Conservation (phyloP, 2,329 filamentous ascomycete species). For the Monilinia vaccinii-corymbosi region DNA sequence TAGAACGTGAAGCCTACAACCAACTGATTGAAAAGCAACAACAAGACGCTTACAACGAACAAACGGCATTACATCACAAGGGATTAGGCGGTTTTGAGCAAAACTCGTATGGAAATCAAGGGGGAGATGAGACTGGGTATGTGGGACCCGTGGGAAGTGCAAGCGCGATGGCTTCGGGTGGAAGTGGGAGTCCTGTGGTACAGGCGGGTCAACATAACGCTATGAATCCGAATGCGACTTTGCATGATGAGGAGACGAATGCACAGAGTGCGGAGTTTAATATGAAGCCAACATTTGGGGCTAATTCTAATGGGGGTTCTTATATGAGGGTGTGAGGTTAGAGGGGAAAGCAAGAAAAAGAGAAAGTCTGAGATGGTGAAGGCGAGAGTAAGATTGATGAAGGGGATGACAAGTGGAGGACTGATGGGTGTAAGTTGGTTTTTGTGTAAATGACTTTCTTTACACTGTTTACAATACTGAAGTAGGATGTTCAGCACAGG, state of each 20-base stretch:
- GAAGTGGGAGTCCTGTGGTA: not conserved
- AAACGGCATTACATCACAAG: conserved; percentile 26
- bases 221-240: not conserved
- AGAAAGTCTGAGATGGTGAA: not conserved
- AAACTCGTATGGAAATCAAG: conserved; percentile 16
- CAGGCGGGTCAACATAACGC: not conserved
- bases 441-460: conserved; percentile 1
- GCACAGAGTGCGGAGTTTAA: not conserved
- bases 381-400: not conserved
- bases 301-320: not conserved
- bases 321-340: not conserved
- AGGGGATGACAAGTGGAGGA: no score
- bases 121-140: conserved; percentile 18
- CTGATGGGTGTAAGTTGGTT: not conserved
- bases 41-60: conserved; percentile 22
- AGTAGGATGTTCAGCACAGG: not conserved
- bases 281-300: not conserved
- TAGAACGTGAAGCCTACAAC: conserved; percentile 38
- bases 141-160: conserved; percentile 1
- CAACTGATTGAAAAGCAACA: conserved; percentile 26
- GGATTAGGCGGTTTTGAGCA: conserved; percentile 25
- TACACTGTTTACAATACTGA: not conserved
- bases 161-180: not conserved
- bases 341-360: not conserved
- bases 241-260: not conserved